Base-by-base conservation (phyloP, 345 rosid species). In the Rubroshorea leprosula region DNA sequence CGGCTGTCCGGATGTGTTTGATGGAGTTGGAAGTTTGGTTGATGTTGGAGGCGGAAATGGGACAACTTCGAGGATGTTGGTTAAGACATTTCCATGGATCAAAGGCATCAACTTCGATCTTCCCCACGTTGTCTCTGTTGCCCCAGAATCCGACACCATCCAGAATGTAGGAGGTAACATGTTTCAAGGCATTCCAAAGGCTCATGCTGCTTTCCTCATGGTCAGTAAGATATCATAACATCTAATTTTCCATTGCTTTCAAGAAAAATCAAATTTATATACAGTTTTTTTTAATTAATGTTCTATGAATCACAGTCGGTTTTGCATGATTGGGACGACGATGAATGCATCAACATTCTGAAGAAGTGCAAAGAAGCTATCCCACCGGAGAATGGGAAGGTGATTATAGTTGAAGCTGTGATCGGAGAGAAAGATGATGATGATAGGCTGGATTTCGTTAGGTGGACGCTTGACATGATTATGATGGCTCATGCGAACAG, bases 41-140 rank as follows among this genome's bases (percentile, higher is more conserved):
- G 96, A 90, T 51, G 83, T 87, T 11, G 94, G 91, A 21, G 97
- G 94, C 0, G 82, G 89, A 2, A 73, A 74, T 10, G 96, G 96
- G 41, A 82, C 84, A 27, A 23, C 78, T 44, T 14, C 81, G 68
- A 60, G 77, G 11, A 43, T 72, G 65, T 15, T 90, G 65, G 76
- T 76, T 5, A 72, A 80, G 64, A 80, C 79, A 29, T 82, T 71
- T 48, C 89, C 97, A 1, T 72, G 77, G 80, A 74, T 87, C 39
- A 48, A 51, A 22, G 89, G 84, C 52, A 70, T 78, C 41, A 90
- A 83, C 57, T 90, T 90, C 24, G 96, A 90, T 71, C 83, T 83
- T 53, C 84, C 91, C 57, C 87, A 85, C 72, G 96, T 83, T 12
- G 69, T 78, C 12, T 48, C 71, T 14, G 68, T 6, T 24, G 84